phyloP scores from a whole-genome alignment of 495 filamentous ascomycete species.

The Penicillium soppii region DNA sequence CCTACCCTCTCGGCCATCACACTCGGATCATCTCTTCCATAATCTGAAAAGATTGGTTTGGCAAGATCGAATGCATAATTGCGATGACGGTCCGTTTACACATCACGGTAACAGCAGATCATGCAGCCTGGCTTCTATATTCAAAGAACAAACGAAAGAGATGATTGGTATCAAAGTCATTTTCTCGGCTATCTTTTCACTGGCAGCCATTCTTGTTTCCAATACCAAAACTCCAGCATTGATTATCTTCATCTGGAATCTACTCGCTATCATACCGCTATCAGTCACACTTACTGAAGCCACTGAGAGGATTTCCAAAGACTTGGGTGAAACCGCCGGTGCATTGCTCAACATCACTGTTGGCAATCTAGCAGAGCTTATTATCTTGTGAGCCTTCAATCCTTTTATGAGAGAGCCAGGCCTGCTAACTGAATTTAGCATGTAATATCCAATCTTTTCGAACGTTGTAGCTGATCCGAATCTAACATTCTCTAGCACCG shows the following conservation, averaged over 20 bases:
- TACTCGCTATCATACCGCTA: slow-evolving; percentile 27
- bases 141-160: not conserved
- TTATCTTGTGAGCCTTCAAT: slow-evolving; percentile 17
- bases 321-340: slow-evolving; percentile 22
- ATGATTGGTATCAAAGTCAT: not conserved
- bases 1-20: no score
- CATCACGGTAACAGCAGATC: not conserved
- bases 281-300: slow-evolving; percentile 21
- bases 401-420: not conserved
- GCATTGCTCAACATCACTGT: slow-evolving; percentile 24
- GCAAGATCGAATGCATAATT: not conserved
- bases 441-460: not conserved
- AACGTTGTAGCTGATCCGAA: not conserved
- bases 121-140: not conserved
- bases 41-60: not conserved
- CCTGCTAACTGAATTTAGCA: slow-evolving; percentile 1
- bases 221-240: slow-evolving; percentile 1
- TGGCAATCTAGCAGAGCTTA: slow-evolving; percentile 24
- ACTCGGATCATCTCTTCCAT: not conserved
- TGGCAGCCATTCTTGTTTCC: not conserved
- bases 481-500: slow-evolving; percentile 13
- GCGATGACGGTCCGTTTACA: not conserved
- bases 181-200: not conserved
- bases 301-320: slow-evolving; percentile 19
- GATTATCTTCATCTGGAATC: slow-evolving; percentile 21